Base-by-base conservation (phyloP, 306 rosid genomes). In the Castanospermum australe region DNA sequence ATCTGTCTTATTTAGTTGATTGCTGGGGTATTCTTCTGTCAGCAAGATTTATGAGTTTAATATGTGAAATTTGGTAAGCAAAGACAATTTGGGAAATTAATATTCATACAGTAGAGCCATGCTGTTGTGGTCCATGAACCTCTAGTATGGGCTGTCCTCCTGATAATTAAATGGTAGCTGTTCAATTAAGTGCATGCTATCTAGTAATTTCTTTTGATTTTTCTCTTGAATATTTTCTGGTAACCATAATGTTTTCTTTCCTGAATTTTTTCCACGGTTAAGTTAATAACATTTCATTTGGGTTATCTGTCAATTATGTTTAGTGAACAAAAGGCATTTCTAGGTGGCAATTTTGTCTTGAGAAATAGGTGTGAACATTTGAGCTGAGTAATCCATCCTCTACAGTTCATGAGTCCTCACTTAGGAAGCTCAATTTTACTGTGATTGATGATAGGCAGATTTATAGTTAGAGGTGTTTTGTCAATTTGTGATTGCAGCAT, bases 1-100 rank as follows among this genome's bases (percentile, higher is more conserved):
- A 44, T 48, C 8, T 69, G 17, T 48, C 61, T 63, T 45, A 4
- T 55, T 55, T 66, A 25, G 54, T 67, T 50, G 64, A 44, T 72
- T 73, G 38, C 71, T 68, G 75, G 66, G 39, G 75, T 36, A 73
- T 71, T 81, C 8, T 81, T 76, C 24, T 65, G 32, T 68, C 45
- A 57, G 24, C 41, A 47, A 63, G 45, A 55, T 62, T 59, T 32
- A 10, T 55, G 48, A 71, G 57, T 77, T 20, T 69, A 42, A 74
- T 17, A 55, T 85, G 56, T 41, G 51, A 56, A 68, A 75, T 44
- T n/a, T 81, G 13, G 48, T 20, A 11, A 64, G 28, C 17, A 45
- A 56, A n/a, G 24, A 47, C 67, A 50, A 64, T 30, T 73, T 33
- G 25, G 66, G 70, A 70, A 82, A 79, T 81, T 86, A 20, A 73